These are phyloP conservation scores for Diplodia corticola DNA, from an alignment of 2,329 filamentous ascomycete species.

Conservation along the genomic window DNA sequence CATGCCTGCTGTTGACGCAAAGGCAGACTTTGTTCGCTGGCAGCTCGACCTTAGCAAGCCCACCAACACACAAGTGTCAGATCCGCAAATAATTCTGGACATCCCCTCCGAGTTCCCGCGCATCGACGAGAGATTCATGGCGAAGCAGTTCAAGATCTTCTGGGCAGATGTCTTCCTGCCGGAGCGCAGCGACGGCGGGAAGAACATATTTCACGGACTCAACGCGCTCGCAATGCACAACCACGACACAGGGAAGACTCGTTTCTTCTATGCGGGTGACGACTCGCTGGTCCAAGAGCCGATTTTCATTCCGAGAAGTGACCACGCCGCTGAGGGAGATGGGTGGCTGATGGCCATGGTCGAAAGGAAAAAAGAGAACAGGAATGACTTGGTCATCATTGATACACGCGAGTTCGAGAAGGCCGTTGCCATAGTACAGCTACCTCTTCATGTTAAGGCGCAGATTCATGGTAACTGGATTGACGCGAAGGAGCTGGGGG, in stretches of 20 bases:
- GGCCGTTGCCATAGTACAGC: constrained; percentile 39
- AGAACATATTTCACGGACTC: constrained; percentile 28
- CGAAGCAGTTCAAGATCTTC: constrained; percentile 33
- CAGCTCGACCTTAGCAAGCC: constrained; percentile 34
- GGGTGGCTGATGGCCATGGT: constrained; percentile 51
- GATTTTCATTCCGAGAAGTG: constrained; percentile 49
- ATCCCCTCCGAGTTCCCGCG: constrained; percentile 42
- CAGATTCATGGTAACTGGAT: constrained; percentile 41
- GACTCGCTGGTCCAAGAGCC: constrained; percentile 52
- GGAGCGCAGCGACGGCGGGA: constrained; percentile 24
- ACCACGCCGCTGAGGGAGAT: constrained; percentile 48
- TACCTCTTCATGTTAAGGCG: constrained; percentile 37
- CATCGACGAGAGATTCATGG: constrained; percentile 45
- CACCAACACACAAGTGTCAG: constrained; percentile 27
- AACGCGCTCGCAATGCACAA: constrained; percentile 25
- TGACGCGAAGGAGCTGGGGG: constrained; percentile 23
- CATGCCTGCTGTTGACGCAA: constrained; percentile 33
- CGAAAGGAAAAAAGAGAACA: constrained; percentile 35
- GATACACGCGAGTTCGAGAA: constrained; percentile 40
- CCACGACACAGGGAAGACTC: constrained; percentile 27
- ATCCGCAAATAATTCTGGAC: constrained; percentile 37
- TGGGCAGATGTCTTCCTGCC: constrained; percentile 37
- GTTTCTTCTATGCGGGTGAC: constrained; percentile 33
- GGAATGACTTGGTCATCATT: constrained; percentile 38
- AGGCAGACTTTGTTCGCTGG: constrained; percentile 42